phyloP scores from a whole-genome alignment of 139 green algal species.

The Chlamydomonas sp. region DNA sequence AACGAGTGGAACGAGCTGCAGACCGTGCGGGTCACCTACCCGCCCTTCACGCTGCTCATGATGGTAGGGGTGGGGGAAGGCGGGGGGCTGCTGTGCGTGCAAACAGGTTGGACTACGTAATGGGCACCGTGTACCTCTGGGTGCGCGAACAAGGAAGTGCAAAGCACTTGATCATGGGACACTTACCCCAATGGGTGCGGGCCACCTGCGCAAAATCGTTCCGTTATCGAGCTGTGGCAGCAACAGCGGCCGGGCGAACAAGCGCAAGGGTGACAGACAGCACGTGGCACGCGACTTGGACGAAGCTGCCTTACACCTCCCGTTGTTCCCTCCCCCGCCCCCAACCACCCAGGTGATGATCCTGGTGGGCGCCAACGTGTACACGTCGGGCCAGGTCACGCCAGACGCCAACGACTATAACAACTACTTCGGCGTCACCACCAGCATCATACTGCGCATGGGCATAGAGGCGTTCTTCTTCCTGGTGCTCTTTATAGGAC shows the following conservation, averaged over 20 bases:
- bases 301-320: not conserved
- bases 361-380: slow-evolving; percentile 55
- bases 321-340: not conserved
- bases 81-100: not conserved
- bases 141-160: no score
- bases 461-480: slow-evolving; percentile 53
- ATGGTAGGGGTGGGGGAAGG: slow-evolving; percentile 35
- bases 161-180: no score
- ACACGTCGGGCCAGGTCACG: slow-evolving; percentile 47
- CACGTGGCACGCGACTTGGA: not conserved
- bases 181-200: no score
- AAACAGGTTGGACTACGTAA: no score
- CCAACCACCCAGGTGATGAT: slow-evolving; percentile 37
- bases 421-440: slow-evolving; percentile 36
- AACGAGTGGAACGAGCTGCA: slow-evolving; percentile 78
- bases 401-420: slow-evolving; percentile 51
- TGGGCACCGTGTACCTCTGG: no score
- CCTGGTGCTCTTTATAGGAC: slow-evolving; percentile 47
- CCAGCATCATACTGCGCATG: slow-evolving; percentile 64
- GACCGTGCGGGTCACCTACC: slow-evolving; percentile 50
- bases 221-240: no score
- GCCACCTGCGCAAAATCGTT: no score
- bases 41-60: slow-evolving; percentile 64
- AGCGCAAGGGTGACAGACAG: not conserved
- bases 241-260: no score